Evolutionary conservation across 2,329 filamentous ascomycete genomes (phyloP).

Genomic region (Fusarium clavum): DNA sequence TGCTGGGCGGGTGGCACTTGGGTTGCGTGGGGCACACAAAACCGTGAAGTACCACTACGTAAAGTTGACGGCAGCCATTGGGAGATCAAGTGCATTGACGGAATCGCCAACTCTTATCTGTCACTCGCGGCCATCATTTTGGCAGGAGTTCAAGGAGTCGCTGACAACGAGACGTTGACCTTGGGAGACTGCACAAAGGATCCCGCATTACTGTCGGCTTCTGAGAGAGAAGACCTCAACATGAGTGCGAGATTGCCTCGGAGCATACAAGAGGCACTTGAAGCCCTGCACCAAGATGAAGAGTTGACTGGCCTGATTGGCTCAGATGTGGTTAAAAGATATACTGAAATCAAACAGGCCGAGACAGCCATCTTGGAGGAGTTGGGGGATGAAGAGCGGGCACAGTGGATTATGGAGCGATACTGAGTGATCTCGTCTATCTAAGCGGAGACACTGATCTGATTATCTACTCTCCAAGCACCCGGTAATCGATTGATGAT

Average conservation of each 20-base stretch:
- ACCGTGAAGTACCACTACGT: constrained; percentile 79
- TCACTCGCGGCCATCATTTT: constrained; percentile 54
- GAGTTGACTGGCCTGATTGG: constrained; percentile 61
- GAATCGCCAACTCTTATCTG: constrained; percentile 82
- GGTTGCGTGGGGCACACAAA: constrained; percentile 85
- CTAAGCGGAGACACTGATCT: constrained; percentile 2
- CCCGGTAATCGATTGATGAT: neutral
- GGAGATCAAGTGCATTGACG: constrained; percentile 84
- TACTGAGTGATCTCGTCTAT: constrained; percentile 55
- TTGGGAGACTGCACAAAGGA: constrained; percentile 67
- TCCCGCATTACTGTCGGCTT: constrained; percentile 61
- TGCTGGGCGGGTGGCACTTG: constrained; percentile 82
- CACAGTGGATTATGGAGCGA: constrained; percentile 72
- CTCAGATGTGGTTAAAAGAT: constrained; percentile 64
- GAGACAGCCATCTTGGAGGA: constrained; percentile 59
- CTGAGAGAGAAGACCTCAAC: constrained; percentile 63
- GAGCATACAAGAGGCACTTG: constrained; percentile 66
- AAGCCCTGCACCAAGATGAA: constrained; percentile 60
- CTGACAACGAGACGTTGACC: constrained; percentile 52
- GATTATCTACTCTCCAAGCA: neutral
- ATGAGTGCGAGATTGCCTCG: constrained; percentile 66
- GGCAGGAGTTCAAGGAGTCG: constrained; percentile 48
- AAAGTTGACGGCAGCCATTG: constrained; percentile 75
- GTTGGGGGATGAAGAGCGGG: constrained; percentile 62
- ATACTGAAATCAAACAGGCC: constrained; percentile 67